phyloP scores from a whole-genome alignment of 2,329 filamentous ascomycete species.

The Ampelomyces quisqualis region DNA sequence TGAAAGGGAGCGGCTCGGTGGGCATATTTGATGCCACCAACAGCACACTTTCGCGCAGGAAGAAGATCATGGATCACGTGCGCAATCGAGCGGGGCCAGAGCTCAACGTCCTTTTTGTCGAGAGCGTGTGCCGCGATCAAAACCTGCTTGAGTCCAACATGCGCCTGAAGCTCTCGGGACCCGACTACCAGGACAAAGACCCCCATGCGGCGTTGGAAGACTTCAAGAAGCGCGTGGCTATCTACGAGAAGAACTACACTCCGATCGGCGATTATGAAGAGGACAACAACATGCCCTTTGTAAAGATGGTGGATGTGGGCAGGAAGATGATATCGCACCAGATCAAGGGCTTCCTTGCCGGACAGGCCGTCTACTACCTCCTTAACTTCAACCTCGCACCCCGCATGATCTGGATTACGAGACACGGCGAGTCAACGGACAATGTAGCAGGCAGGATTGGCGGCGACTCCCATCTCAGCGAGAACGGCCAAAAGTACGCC shows the following conservation, averaged over 20 bases:
- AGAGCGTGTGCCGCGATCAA: constrained; percentile 87
- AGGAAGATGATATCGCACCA: constrained; percentile 90
- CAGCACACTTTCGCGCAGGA: constrained; percentile 83
- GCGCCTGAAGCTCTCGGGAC: constrained; percentile 92
- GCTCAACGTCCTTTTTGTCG: constrained; percentile 89
- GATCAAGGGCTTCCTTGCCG: constrained; percentile 86
- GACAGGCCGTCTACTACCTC: constrained; percentile 89
- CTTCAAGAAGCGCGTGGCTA: constrained; percentile 87
- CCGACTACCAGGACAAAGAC: constrained; percentile 94
- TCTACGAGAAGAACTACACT: constrained; percentile 93
- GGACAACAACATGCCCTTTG: constrained; percentile 85
- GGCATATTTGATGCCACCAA: constrained; percentile 98
- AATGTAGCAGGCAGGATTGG: constrained; percentile 87
- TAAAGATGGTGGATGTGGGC: constrained; percentile 97
- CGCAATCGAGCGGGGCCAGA: constrained; percentile 78
- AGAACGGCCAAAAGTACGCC: constrained; percentile 77
- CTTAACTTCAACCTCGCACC: constrained; percentile 96
- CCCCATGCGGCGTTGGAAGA: constrained; percentile 80
- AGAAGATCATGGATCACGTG: constrained; percentile 80
- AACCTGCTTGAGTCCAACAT: constrained; percentile 90
- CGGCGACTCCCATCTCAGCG: constrained; percentile 81
- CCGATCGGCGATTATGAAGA: constrained; percentile 91
- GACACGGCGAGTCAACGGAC: constrained; percentile 88
- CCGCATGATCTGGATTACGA: constrained; percentile 95
- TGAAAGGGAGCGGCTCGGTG: constrained; percentile 78